Percentiles rank a stretch among this genome's conserved stretches.
Evolutionary conservation across 2,329 filamentous ascomycete genomes (phyloP).

Genomic region (Cucurbitaria berberidis): DNA sequence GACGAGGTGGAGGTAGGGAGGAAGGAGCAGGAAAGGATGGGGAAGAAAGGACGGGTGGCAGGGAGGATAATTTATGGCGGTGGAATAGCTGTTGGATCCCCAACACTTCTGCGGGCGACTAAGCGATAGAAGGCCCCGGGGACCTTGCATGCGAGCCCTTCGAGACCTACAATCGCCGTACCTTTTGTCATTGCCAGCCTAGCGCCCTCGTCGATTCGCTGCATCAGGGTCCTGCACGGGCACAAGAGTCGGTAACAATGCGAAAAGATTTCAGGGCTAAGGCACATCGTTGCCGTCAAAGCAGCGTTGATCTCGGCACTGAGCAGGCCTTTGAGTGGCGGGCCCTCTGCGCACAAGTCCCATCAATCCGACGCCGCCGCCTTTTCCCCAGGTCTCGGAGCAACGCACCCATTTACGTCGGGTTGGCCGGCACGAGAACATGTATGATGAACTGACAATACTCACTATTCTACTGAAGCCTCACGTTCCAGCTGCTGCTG

Average conservation of each 20-base stretch:
- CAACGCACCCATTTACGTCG: constrained; percentile 9
- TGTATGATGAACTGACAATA: neutral
- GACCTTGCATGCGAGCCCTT: constrained; percentile 36
- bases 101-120: constrained; percentile 27
- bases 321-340: constrained; percentile 29
- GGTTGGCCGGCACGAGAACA: constrained; percentile 2
- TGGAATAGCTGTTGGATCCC: constrained; percentile 39
- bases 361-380: constrained; percentile 14
- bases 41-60: constrained; percentile 15
- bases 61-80: constrained; percentile 29
- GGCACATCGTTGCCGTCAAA: constrained; percentile 16
- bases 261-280: constrained; percentile 38
- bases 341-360: constrained; percentile 13
- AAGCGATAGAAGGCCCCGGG: too few relatives aligned
- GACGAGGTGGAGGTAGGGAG: constrained; percentile 25
- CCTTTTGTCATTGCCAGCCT: constrained; percentile 24
- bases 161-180: constrained; percentile 25
- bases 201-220: constrained; percentile 30
- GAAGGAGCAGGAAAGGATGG: constrained; percentile 19
- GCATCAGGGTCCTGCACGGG: constrained; percentile 25
- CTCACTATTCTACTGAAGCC: too few relatives aligned
- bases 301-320: constrained; percentile 31
- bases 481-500: constrained; percentile 9
- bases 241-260: constrained; percentile 23
- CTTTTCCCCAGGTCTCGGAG: constrained; percentile 32